These are phyloP conservation scores for Penicillium ucsense DNA, from an alignment of 495 filamentous ascomycete genomes.

Conservation along the genomic window DNA sequence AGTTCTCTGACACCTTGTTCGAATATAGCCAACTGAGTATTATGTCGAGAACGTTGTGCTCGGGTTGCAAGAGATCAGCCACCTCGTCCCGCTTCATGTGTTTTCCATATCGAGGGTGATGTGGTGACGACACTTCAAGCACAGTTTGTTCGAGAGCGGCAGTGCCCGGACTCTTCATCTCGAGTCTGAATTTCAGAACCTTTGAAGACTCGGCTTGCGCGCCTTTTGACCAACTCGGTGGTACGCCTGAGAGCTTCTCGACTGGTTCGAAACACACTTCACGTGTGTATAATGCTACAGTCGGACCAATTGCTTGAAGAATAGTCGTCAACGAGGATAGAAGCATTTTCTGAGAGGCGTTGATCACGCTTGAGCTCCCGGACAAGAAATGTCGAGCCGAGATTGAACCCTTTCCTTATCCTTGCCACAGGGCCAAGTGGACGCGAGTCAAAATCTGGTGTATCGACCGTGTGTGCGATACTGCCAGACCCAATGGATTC, in stretches of 20 bases:
- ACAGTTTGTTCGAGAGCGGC: conserved; percentile 50
- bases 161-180: conserved; percentile 41
- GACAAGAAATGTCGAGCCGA: too few relatives aligned
- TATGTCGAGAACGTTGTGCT: conserved; percentile 24
- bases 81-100: conserved; percentile 53
- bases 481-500: too few relatives aligned
- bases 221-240: conserved; percentile 38
- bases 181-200: conserved; percentile 42
- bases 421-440: too few relatives aligned
- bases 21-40: conserved; percentile 43
- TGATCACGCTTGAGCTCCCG: too few relatives aligned
- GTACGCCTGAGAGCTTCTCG: conserved; percentile 33
- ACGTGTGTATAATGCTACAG: too few relatives aligned
- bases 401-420: too few relatives aligned
- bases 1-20: conserved; percentile 26
- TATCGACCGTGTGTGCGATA: too few relatives aligned
- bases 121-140: conserved; percentile 53
- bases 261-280: conserved; percentile 23
- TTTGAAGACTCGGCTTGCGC: conserved; percentile 23
- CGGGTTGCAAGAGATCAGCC: conserved; percentile 39
- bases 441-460: too few relatives aligned
- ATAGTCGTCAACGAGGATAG: too few relatives aligned
- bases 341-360: too few relatives aligned
- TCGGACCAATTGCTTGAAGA: too few relatives aligned
- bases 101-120: conserved; percentile 49